Evolutionary conservation across 164 flowering plant genomes (phyloP), one percentile per base, ranked within the genome.

Genomic region (Vitis rupestris): DNA sequence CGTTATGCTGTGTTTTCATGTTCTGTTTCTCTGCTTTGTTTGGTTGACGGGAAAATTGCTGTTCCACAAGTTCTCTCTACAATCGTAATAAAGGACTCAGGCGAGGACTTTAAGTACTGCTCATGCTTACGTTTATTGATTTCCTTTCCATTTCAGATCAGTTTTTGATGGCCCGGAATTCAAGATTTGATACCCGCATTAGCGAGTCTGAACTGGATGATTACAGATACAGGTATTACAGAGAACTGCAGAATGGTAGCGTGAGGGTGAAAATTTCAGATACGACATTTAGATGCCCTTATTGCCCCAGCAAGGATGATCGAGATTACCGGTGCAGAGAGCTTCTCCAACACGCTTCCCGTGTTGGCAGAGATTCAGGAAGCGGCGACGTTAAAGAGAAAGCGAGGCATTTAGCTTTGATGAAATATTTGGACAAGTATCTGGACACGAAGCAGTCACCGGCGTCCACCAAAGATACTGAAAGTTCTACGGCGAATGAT

Each of bases 301-400:
- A 16, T 70, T 88, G 90, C 23, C 8, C 3, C 48, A 71, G 65
- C 29, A 54, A 23, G 69, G 57, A 27, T 31, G 76, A 17, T 49
- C 65, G 9, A 2, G 83, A 79, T 17, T 85, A 86, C 59, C 55
- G 8, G 6, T 72, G 63, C 19, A 19, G 57, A 11, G 86, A 83
- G 14, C 81, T 88, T 16, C 54, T 79, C 1, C 58, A 65, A 15
- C 92, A 88, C 80, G 85, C 90, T 16, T 52, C 61, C 53, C 58
- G 66, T 10, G n/a, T 74, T 63, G 75, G 55, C 2, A 72, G 60
- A 68, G 67, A 65, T 9, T 82, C 85, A 19, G 70, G 14, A 2
- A 66, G 71, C n/a, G 58, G 67, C 8, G 61, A 63, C 11, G 17
- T 68, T 1, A 77, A 76, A 69, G 85, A 82, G 56, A 80, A 69